Conservation (phyloP, 345 rosid genomes). For the Pugionium cornutum region DNA sequence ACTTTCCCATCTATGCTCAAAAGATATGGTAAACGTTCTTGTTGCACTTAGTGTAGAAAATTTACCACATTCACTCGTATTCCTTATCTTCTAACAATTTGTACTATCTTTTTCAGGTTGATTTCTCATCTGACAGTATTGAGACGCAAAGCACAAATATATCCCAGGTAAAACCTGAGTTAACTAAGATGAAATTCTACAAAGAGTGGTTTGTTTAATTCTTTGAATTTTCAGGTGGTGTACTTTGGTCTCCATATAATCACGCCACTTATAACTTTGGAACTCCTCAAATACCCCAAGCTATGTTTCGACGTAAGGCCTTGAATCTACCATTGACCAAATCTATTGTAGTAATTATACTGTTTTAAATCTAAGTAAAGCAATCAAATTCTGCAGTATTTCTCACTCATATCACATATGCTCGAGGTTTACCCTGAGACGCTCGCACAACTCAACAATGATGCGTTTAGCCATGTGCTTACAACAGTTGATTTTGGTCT, state of each 20-base stretch:
- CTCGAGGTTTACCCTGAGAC: constrained; percentile 96
- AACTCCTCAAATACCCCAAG: constrained; percentile 94
- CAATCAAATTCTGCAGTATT: constrained; percentile 63
- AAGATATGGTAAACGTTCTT: constrained; percentile 69
- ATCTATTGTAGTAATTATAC: constrained; percentile 15
- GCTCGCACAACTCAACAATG: constrained; percentile 65
- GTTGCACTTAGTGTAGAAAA: not conserved
- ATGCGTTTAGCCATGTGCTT: constrained; percentile 77
- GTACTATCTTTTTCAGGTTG: constrained; percentile 56
- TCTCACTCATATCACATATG: constrained; percentile 81
- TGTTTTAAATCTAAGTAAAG: constrained; percentile 8
- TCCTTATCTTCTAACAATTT: constrained; percentile 25
- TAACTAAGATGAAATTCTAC: constrained; percentile 22
- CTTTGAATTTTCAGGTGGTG: constrained; percentile 70
- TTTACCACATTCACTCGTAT: not conserved
- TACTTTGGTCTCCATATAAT: constrained; percentile 90
- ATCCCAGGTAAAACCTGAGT: constrained; percentile 63
- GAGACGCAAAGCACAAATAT: constrained; percentile 72
- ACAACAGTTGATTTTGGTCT: constrained; percentile 89
- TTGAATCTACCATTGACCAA: constrained; percentile 23
- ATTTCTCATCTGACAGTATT: constrained; percentile 79
- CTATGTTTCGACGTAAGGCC: constrained; percentile 92
- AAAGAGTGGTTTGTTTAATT: constrained; percentile 36
- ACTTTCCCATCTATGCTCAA: constrained; percentile 89
- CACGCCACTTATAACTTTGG: constrained; percentile 84